Base-by-base conservation (phyloP, 2,329 filamentous ascomycete genomes). In the Colletotrichum zoysiae region DNA sequence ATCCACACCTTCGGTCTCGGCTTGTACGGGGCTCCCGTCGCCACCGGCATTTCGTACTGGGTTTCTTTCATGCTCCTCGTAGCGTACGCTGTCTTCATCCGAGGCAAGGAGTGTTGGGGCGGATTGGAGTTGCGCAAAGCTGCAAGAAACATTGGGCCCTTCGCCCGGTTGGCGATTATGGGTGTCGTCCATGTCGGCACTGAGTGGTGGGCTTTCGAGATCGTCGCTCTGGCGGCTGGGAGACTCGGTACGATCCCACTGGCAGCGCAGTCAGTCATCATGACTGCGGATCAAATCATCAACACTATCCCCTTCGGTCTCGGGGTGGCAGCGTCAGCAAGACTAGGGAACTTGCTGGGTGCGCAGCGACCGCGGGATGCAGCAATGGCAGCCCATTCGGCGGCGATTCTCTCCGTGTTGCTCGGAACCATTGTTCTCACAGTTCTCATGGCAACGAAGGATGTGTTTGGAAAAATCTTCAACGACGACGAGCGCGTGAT, bases 151-250 rank as follows among this genome's bases (percentile, higher is more conserved):
- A 84, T 93, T 20, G 82, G 87, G 20, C 90, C 90, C 0, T 97
- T 97, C 78, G 86, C 92, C 1, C 89, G 90, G 12, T 88, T 97
- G 4, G 93, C 94, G 0, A 81, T 92, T 18, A 84, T 97, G 0
- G 95, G 94, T 0, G 86, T 97, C 53, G 82, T 97, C 4, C 94
- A 97, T 74, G 93, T 97, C 6, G 95, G 93, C 4, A 96, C 94
- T 0, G 95, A 97, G 81, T 97, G 94, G 94, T 97, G 94, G 94
- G 95, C 94, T 0, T 97, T 97, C 76, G 94, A 97, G 81, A 95
- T 97, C 75, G 93, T 97, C 1, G 93, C 94, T 1, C 87, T 97
- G 0, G 93, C 92, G 2, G 94, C 94, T 6, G 94, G 94, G 1
- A 88, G 91, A 46, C 87, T 97, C 0, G 95, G 95, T 4, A 95